Evolutionary conservation across 1,284 basidiomycete genomes (phyloP).

Genomic region (Ganoderma lingzhi): DNA sequence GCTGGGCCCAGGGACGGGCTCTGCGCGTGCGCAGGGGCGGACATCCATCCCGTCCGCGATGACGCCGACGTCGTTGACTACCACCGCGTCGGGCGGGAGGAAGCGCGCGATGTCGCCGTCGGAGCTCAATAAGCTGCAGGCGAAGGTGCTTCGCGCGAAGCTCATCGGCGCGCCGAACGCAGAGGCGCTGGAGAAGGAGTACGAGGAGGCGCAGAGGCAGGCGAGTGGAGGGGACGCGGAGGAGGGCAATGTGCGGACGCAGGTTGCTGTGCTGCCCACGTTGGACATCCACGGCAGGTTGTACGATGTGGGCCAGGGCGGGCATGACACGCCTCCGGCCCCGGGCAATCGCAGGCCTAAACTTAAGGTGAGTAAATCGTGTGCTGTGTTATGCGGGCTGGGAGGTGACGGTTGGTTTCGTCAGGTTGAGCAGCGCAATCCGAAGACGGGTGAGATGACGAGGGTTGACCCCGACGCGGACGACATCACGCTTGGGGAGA

Average conservation of each 20-base stretch:
- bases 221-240: conserved; percentile 53
- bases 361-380: conserved; percentile 64
- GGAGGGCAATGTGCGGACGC: conserved; percentile 59
- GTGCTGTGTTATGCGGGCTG: conserved; percentile 1
- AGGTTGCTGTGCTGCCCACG: conserved; percentile 89
- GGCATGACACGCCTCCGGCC: conserved; percentile 53
- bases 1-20: conserved; percentile 51
- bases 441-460: conserved; percentile 87
- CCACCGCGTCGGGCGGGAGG: conserved; percentile 46
- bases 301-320: conserved; percentile 89
- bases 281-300: conserved; percentile 87
- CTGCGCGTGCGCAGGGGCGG: conserved; percentile 53
- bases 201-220: conserved; percentile 71
- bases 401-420: conserved; percentile 7
- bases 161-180: conserved; percentile 82
- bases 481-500: conserved; percentile 84
- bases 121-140: conserved; percentile 92
- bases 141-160: conserved; percentile 91
- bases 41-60: conserved; percentile 92
- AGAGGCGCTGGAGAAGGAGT: conserved; percentile 81
- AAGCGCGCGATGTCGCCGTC: conserved; percentile 69
- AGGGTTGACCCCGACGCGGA: conserved; percentile 93
- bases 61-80: conserved; percentile 64
- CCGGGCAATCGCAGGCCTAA: conserved; percentile 83
- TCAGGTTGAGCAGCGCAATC: conserved; percentile 90